Evolutionary conservation across 768 basidiomycete species (phyloP).

Genomic region (Fistulinella prunicolor): DNA sequence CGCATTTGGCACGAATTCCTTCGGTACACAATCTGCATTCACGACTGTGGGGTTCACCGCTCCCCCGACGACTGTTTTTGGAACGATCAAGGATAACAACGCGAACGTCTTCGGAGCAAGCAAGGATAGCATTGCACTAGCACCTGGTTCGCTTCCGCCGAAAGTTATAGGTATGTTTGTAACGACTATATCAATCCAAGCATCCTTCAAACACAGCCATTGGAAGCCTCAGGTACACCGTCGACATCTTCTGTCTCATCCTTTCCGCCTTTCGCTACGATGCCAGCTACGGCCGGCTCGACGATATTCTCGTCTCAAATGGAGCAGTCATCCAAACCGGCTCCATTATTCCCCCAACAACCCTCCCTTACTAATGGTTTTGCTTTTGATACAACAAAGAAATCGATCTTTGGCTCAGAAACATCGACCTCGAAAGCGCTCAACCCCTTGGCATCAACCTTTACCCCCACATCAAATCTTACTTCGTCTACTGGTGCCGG

Average conservation of each 20-base stretch:
- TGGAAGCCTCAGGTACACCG: not conserved
- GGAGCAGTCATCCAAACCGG: not conserved
- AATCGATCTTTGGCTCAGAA: slow-evolving; percentile 5
- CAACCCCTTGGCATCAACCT: slow-evolving; percentile 19
- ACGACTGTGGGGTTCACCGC: slow-evolving; percentile 1
- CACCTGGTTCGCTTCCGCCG: not conserved
- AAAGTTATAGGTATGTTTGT: slow-evolving; percentile 15
- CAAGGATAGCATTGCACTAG: not conserved
- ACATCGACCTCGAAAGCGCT: slow-evolving; percentile 8
- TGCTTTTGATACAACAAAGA: not conserved
- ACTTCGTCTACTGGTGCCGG: not conserved
- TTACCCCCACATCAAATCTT: slow-evolving; percentile 7
- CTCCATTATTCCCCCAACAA: not conserved
- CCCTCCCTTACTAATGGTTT: slow-evolving; percentile 1
- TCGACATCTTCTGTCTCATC: not conserved
- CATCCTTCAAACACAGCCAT: not conserved
- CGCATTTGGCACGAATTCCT: slow-evolving; percentile 31
- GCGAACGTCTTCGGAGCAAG: slow-evolving; percentile 8
- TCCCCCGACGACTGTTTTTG: slow-evolving; percentile 8
- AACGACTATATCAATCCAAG: not conserved
- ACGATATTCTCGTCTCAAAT: not conserved
- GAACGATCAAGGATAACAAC: not conserved
- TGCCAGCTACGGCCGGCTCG: not conserved
- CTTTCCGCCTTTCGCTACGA: not conserved
- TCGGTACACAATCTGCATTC: slow-evolving; percentile 10